Evolutionary conservation across 352 stramenopile genomes (phyloP).

Genomic region (Phytophthora hybrid): DNA sequence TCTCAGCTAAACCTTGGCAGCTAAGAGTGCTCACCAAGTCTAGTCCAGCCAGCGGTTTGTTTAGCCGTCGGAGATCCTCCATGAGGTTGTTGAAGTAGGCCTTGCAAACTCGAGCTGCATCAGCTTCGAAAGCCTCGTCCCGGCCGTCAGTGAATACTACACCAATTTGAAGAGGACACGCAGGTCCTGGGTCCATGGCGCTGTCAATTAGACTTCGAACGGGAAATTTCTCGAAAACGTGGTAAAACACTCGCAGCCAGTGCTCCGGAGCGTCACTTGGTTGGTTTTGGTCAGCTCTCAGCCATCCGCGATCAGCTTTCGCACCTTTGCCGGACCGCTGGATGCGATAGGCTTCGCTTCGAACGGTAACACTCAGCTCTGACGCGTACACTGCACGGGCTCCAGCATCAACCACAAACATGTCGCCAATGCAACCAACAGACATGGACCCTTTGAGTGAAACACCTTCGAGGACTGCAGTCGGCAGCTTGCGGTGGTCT

Average conservation of each 20-base stretch:
- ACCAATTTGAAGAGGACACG: not conserved
- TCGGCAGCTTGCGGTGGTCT: constrained; percentile 43
- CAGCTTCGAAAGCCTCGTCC: not conserved
- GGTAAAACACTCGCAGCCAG: constrained; percentile 48
- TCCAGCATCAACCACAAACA: constrained; percentile 41
- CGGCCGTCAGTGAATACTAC: not conserved
- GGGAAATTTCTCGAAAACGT: constrained; percentile 72
- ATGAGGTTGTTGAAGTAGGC: not conserved
- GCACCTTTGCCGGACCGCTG: constrained; percentile 32
- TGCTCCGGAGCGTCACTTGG: not conserved
- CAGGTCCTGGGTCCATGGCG: constrained; percentile 9
- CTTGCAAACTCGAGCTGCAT: not conserved
- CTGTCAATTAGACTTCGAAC: constrained; percentile 38
- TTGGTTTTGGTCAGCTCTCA: not conserved
- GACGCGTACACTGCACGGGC: constrained; percentile 17
- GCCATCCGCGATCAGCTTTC: not conserved
- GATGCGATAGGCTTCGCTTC: constrained; percentile 66
- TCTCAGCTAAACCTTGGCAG: not conserved
- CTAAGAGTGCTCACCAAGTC: not conserved
- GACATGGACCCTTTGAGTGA: constrained; percentile 7
- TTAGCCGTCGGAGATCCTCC: not conserved
- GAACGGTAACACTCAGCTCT: constrained; percentile 44
- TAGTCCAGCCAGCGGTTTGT: not conserved
- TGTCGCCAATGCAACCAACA: constrained; percentile 29
- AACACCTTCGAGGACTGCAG: not conserved